Evolutionary conservation across 148 eudicot genomes (phyloP), one percentile per base, ranked within the genome.

Genomic region (Fallopia convolvulus): DNA sequence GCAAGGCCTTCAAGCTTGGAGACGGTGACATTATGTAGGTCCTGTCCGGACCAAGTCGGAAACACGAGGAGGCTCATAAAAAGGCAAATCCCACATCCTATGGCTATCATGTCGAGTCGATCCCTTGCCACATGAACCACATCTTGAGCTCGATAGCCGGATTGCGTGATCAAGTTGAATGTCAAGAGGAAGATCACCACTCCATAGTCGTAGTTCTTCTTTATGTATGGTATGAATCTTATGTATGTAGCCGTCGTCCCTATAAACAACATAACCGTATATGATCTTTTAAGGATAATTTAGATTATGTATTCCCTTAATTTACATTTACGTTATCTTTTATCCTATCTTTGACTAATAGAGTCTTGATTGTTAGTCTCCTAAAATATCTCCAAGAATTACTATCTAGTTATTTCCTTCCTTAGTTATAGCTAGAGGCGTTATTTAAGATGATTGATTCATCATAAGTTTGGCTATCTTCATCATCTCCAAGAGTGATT

Each of bases 1-100:
- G 97, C 92, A 75, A 95, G 87, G 76, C 94, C 97, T 80, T 92
- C 97, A 52, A 95, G 91, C 77, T 90, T 95, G 72, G 85, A 82
- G 13, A 87, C 90, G 36, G 91, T 90, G 56, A 88, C 90, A 41
- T 81, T 83, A 55, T 92, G 99, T 33, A 95, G 99, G 55, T 95
- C 97, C 65, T 91, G 87, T 5, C 99, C 97, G 0, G 99, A 92
- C 99, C 99, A 95, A 72, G 87, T 82, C 0, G 99, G 99, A 75
- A 95, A 87, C 6, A 95, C 75, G 44, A 92, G 72, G 30, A 92
- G 85, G 79, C 90, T 89, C 94, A 95, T 91, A 9, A 88, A 21
- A n/a, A 95, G 92, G 79, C 97, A 92, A 2, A 91, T 76, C 42
- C 83, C 93, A 66, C 92, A 89, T 12, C 99, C 99, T 26, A 92